These are phyloP conservation scores for Warburgia ugandensis DNA, from an alignment of 164 flowering plant genomes.

Conservation along the genomic window DNA sequence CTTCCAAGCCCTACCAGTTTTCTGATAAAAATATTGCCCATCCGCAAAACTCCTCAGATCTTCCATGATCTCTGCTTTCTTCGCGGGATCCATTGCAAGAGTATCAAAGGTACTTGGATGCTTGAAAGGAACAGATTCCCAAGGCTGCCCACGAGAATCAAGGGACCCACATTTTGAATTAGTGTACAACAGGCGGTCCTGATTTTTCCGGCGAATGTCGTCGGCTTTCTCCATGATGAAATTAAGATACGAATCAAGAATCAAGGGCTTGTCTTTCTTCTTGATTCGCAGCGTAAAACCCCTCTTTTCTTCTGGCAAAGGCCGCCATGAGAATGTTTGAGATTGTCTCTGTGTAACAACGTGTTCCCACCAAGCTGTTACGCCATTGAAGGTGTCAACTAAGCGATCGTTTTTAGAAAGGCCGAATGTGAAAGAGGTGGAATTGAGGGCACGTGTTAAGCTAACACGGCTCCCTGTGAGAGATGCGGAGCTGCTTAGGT, in stretches of 20 bases:
- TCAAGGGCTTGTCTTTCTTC: constrained; percentile 43
- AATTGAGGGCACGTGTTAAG: constrained; percentile 63
- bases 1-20: constrained; percentile 77
- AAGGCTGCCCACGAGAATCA: constrained; percentile 67
- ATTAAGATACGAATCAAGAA: constrained; percentile 54
- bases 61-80: constrained; percentile 47
- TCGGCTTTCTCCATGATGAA: constrained; percentile 48
- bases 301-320: constrained; percentile 70
- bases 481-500: constrained; percentile 52
- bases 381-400: constrained; percentile 49
- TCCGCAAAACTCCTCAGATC: constrained; percentile 55
- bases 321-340: constrained; percentile 63
- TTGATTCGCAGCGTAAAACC: constrained; percentile 59
- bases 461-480: constrained; percentile 40
- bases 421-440: constrained; percentile 50
- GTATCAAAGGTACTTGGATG: constrained; percentile 84
- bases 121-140: constrained; percentile 84
- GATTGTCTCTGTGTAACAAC: constrained; percentile 53
- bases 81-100: constrained; percentile 61
- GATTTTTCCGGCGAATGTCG: constrained; percentile 52
- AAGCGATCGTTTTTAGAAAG: constrained; percentile 58
- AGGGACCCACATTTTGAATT: constrained; percentile 64
- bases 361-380: constrained; percentile 63
- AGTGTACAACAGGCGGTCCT: constrained; percentile 64
- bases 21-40: constrained; percentile 51